These are phyloP conservation scores for Setaria viridis DNA, from an alignment of 202 grass and related monocot genomes.

Conservation along the genomic window DNA sequence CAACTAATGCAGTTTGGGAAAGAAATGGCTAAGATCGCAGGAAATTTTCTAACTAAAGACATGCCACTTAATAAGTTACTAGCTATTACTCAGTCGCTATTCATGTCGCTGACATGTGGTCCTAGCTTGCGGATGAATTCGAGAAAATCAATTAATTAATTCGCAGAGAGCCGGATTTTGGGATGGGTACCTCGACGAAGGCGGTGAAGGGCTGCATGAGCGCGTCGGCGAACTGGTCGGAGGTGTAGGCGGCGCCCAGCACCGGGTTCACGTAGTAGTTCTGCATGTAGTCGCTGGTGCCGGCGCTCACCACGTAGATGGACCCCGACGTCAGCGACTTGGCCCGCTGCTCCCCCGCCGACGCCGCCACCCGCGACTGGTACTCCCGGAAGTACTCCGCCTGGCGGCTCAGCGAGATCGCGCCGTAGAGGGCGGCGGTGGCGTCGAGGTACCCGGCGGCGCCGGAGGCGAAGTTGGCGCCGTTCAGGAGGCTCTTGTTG, in stretches of 20 bases:
- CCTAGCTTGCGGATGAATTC: background rate
- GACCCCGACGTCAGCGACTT: constrained; percentile 65
- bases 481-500: constrained; percentile 74
- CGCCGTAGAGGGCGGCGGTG: constrained; percentile 71
- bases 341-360: constrained; percentile 56
- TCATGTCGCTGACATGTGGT: background rate
- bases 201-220: constrained; percentile 75
- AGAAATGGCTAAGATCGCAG: background rate
- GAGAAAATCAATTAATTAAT: background rate
- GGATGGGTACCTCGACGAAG: constrained; percentile 68
- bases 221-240: constrained; percentile 72
- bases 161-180: background rate
- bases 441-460: constrained; percentile 81
- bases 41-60: background rate
- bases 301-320: constrained; percentile 85
- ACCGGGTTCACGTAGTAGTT: constrained; percentile 95
- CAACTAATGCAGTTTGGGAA: background rate
- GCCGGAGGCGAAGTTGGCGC: constrained; percentile 96
- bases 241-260: constrained; percentile 57
- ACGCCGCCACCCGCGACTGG: constrained; percentile 61
- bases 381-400: constrained; percentile 72
- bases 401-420: constrained; percentile 76
- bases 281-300: constrained; percentile 93
- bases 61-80: background rate
- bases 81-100: too few species aligned